These are phyloP conservation scores for Hypericum androsaemum DNA, from an alignment of 345 rosid species.

Conservation along the genomic window DNA sequence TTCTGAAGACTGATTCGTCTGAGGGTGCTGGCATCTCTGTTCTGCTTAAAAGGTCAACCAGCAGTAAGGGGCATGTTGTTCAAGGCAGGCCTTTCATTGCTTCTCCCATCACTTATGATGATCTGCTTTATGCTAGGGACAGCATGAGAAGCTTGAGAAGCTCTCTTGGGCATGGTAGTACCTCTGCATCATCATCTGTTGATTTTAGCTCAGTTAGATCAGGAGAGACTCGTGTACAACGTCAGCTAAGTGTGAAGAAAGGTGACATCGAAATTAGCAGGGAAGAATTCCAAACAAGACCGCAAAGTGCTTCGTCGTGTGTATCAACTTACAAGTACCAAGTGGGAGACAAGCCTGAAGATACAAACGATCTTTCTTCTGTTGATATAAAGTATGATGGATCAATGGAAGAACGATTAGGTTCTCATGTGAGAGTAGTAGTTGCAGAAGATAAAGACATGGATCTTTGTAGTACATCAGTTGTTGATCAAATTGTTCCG, in stretches of 20 bases:
- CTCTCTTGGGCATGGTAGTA: constrained; percentile 65
- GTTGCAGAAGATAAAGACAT: constrained; percentile 28
- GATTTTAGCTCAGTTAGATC: constrained; percentile 64
- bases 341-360: constrained; percentile 19
- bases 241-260: constrained; percentile 63
- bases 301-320: constrained; percentile 49
- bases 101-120: constrained; percentile 52
- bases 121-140: constrained; percentile 56
- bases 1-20: constrained; percentile 27
- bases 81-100: constrained; percentile 58
- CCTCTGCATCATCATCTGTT: constrained; percentile 73
- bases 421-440: constrained; percentile 26
- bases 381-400: constrained; percentile 23
- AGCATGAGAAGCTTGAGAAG: constrained; percentile 40
- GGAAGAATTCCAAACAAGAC: constrained; percentile 40
- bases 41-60: constrained; percentile 70
- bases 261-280: constrained; percentile 59
- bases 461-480: constrained; percentile 19
- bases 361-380: constrained; percentile 27
- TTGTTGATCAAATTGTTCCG: constrained; percentile 13
- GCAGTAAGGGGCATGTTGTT: constrained; percentile 59
- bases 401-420: constrained; percentile 28
- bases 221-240: constrained; percentile 44
- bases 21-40: constrained; percentile 59
- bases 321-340: constrained; percentile 7